These are phyloP conservation scores for Ceratopteris richardii DNA, from an alignment of 75 land plant genomes.

Conservation along the genomic window DNA sequence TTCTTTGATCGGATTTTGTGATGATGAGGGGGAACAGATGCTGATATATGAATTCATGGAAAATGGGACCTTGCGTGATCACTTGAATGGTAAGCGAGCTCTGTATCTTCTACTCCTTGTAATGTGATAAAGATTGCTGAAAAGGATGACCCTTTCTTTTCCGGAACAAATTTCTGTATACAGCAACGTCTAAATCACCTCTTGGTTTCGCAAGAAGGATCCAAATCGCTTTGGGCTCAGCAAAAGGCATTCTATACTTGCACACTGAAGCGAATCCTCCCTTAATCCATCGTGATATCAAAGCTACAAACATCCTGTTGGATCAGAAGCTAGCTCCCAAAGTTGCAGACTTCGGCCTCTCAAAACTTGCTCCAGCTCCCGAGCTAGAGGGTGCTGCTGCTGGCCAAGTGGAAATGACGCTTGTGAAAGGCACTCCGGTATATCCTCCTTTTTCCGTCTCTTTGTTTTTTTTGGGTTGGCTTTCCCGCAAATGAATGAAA, in stretches of 20 bases:
- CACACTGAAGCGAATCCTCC: conserved; percentile 85
- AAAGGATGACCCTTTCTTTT: no score
- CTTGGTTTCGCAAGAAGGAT: conserved; percentile 48
- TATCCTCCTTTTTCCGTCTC: no score
- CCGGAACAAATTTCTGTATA: no score
- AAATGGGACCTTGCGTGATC: conserved; percentile 63
- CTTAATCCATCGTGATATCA: conserved; percentile 79
- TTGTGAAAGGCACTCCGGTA: conserved; percentile 93
- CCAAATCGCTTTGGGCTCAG: conserved; percentile 49
- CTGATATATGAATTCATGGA: conserved; percentile 77
- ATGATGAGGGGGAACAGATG: conserved; percentile 89
- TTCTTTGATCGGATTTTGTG: conserved; percentile 71
- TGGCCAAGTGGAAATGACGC: conserved; percentile 56
- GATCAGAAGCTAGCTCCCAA: conserved; percentile 49
- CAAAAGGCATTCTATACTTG: conserved; percentile 58
- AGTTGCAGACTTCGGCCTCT: conserved; percentile 91
- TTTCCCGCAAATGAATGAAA: no score
- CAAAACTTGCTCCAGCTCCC: conserved; percentile 66
- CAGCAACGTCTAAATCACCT: not conserved
- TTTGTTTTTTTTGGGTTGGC: no score
- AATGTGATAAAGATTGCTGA: no score
- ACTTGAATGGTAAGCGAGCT: conserved; percentile 42
- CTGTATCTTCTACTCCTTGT: no score
- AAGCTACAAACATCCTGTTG: conserved; percentile 75
- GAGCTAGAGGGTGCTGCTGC: conserved; percentile 51